Percentiles rank a stretch among this genome's conserved stretches.
These are phyloP conservation scores for Sisymbrium altissimum DNA, from an alignment of 345 rosid species.

Conservation along the genomic window DNA sequence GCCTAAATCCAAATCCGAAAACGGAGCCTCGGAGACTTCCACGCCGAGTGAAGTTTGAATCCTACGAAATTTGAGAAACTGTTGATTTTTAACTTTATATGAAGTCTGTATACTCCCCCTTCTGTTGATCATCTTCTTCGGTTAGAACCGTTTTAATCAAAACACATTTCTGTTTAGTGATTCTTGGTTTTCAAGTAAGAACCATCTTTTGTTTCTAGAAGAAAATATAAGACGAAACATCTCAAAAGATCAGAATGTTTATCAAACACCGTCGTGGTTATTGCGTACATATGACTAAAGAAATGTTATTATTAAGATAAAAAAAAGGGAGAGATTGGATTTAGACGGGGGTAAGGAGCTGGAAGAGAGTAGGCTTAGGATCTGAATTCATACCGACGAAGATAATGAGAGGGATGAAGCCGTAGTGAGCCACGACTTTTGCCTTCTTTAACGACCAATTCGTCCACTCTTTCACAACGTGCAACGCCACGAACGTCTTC, in stretches of 20 bases:
- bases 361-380: conserved; percentile 70
- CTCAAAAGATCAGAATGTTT: not conserved
- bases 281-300: not conserved
- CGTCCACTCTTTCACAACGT: conserved; percentile 69
- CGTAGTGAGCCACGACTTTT: conserved; percentile 66
- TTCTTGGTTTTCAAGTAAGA: not conserved
- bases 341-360: conserved; percentile 72
- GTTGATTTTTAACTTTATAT: not conserved
- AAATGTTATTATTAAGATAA: not conserved
- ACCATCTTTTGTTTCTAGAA: no score
- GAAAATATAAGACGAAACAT: not conserved
- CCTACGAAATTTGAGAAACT: conserved; percentile 1
- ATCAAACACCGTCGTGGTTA: not conserved
- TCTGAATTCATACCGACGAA: conserved; percentile 85
- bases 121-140: conserved; percentile 20
- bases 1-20: conserved; percentile 43
- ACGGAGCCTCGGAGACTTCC: conserved; percentile 49
- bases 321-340: not conserved
- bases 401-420: conserved; percentile 74
- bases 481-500: conserved; percentile 20
- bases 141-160: conserved; percentile 14
- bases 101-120: conserved; percentile 11
- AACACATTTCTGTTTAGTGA: conserved; percentile 22
- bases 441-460: conserved; percentile 77
- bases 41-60: conserved; percentile 38